phyloP scores from a whole-genome alignment of 2,329 filamentous ascomycete genomes.

The Paraphoma chrysanthemicola region DNA sequence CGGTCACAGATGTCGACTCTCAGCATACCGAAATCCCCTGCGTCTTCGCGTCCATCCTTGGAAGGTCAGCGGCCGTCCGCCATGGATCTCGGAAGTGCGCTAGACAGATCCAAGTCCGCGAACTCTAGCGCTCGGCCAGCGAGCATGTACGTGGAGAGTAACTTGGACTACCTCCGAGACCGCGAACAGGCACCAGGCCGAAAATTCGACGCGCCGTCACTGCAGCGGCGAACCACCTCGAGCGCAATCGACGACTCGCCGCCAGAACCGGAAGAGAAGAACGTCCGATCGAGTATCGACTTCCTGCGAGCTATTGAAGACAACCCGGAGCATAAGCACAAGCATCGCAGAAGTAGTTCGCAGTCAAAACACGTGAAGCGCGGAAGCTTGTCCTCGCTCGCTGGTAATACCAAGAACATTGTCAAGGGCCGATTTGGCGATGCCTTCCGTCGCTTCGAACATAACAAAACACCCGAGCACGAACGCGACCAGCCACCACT shows the following conservation, averaged over 20 bases:
- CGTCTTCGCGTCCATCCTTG: conserved; percentile 71
- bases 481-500: conserved; percentile 35
- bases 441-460: conserved; percentile 91
- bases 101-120: conserved; percentile 68
- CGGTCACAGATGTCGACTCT: conserved; percentile 60
- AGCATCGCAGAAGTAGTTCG: conserved; percentile 62
- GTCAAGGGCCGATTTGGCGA: conserved; percentile 91
- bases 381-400: conserved; percentile 72
- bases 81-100: conserved; percentile 65
- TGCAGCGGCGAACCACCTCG: conserved; percentile 35
- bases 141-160: conserved; percentile 84
- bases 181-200: conserved; percentile 65
- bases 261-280: conserved; percentile 63
- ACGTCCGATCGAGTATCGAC: conserved; percentile 80
- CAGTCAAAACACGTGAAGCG: conserved; percentile 72
- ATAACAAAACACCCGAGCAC: conserved; percentile 43
- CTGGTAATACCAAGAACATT: conserved; percentile 78
- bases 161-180: conserved; percentile 82
- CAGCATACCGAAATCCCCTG: conserved; percentile 60
- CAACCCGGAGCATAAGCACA: conserved; percentile 60
- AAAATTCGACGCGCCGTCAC: conserved; percentile 39
- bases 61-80: conserved; percentile 72
- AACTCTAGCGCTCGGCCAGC: conserved; percentile 73
- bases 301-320: conserved; percentile 76
- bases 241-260: conserved; percentile 45